Evolutionary conservation across 257 asterid species (phyloP).

Genomic region (Lycium ferocissimum): DNA sequence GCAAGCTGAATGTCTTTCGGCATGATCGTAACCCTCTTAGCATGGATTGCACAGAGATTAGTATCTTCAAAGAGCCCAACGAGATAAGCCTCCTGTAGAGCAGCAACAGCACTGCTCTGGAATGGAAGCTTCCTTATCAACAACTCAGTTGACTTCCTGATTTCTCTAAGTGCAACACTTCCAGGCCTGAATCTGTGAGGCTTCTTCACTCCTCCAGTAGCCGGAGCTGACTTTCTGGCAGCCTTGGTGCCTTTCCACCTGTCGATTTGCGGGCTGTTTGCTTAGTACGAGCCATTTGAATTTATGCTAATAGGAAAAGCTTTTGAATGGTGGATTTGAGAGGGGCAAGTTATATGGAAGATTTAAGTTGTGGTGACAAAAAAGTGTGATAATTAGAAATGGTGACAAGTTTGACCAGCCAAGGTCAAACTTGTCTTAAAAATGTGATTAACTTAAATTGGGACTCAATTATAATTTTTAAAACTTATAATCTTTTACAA

Average conservation of each 20-base stretch:
- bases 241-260: slow-evolving; percentile 25
- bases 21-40: slow-evolving; percentile 5
- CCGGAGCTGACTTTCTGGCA: neutral
- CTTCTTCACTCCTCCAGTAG: neutral
- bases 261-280: slow-evolving; percentile 25
- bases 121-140: slow-evolving; percentile 12
- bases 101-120: neutral
- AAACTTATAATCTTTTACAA: too few species aligned
- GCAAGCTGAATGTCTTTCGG: slow-evolving; percentile 15
- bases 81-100: neutral
- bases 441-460: too few species aligned
- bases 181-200: slow-evolving; percentile 18
- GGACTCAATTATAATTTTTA: too few species aligned
- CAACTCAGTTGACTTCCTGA: slow-evolving; percentile 15
- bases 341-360: too few species aligned
- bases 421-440: too few species aligned
- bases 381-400: too few species aligned
- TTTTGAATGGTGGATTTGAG: too few species aligned
- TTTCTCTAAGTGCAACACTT: slow-evolving; percentile 13
- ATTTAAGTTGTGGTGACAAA: too few species aligned
- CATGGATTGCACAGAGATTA: slow-evolving; percentile 19
- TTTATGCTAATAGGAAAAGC: neutral
- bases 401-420: too few species aligned
- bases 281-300: neutral
- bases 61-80: slow-evolving; percentile 22